A percentile compares a stretch with the other conserved stretches of the same genome.
phyloP scores from a whole-genome alignment of 1,139 yeast genomes.

The Geotrichum bryndzae region DNA sequence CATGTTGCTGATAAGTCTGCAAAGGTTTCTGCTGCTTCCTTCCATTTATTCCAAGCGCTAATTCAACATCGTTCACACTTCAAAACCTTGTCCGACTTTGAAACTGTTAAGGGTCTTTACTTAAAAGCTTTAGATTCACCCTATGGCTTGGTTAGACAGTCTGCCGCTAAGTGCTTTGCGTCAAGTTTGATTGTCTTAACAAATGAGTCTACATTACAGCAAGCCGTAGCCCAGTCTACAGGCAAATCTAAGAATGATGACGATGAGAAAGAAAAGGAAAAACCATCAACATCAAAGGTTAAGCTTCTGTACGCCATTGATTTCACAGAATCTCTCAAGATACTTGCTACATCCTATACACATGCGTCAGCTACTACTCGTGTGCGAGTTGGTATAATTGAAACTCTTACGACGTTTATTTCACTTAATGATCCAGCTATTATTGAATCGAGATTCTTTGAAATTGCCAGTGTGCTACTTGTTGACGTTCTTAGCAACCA shows the following conservation, averaged over 20 bases:
- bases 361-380: constrained; percentile 22
- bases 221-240: constrained; percentile 17
- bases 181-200: constrained; percentile 24
- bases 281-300: constrained; percentile 15
- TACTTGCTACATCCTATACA: constrained; percentile 22
- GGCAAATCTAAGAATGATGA: constrained; percentile 20
- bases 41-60: constrained; percentile 26
- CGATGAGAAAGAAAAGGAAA: constrained; percentile 21
- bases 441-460: constrained; percentile 27
- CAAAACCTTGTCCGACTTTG: constrained; percentile 32
- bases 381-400: constrained; percentile 30
- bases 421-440: constrained; percentile 21
- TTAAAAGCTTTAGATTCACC: constrained; percentile 31
- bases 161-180: constrained; percentile 34
- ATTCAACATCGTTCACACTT: constrained; percentile 23
- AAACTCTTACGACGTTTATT: constrained; percentile 29
- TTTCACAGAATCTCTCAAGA: constrained; percentile 23
- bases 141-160: constrained; percentile 27
- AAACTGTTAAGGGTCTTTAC: constrained; percentile 26
- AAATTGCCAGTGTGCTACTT: constrained; percentile 27
- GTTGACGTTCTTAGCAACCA: constrained; percentile 22
- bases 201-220: constrained; percentile 23
- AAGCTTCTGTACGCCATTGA: constrained; percentile 19
- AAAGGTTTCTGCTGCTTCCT: constrained; percentile 30
- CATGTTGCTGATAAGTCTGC: constrained; percentile 31